These are phyloP conservation scores for Allium cepa DNA, from an alignment of 106 monocot species.

Conservation along the genomic window DNA sequence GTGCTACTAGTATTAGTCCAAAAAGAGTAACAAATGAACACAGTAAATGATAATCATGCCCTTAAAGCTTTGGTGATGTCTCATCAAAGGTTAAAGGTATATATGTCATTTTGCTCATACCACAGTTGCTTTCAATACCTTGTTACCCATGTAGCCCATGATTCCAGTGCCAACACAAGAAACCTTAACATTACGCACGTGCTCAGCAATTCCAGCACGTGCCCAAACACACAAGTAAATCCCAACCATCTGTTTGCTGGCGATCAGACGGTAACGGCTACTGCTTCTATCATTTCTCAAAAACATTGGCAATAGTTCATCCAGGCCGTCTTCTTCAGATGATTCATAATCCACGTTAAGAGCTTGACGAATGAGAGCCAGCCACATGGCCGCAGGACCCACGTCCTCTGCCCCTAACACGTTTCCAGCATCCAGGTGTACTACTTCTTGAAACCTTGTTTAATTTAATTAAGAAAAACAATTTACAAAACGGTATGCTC, in stretches of 20 bases:
- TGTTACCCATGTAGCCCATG: conserved; percentile 88
- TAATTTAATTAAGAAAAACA: background rate
- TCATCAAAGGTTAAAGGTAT: too few species aligned
- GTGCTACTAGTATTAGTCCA: too few species aligned
- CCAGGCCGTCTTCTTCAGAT: background rate
- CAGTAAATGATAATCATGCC: background rate
- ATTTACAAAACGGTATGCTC: background rate
- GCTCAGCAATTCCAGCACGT: conserved; percentile 22
- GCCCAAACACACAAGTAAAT: conserved; percentile 72
- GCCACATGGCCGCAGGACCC: conserved; percentile 44
- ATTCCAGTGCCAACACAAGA: conserved; percentile 67
- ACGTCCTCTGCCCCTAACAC: conserved; percentile 52
- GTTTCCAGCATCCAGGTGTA: conserved; percentile 56
- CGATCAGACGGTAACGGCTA: conserved; percentile 32
- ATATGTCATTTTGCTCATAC: too few species aligned
- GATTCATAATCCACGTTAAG: conserved; percentile 14
- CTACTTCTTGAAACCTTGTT: conserved; percentile 66
- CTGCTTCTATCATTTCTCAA: background rate
- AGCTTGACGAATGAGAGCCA: conserved; percentile 40
- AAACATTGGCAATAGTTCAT: background rate
- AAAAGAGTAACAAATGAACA: background rate
- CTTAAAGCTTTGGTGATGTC: too few species aligned
- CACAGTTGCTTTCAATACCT: conserved; percentile 22
- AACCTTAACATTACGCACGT: conserved; percentile 38
- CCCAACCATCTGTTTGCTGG: conserved; percentile 80